Evolutionary conservation across 2,329 filamentous ascomycete genomes (phyloP).

Genomic region (Meredithiella fracta): DNA sequence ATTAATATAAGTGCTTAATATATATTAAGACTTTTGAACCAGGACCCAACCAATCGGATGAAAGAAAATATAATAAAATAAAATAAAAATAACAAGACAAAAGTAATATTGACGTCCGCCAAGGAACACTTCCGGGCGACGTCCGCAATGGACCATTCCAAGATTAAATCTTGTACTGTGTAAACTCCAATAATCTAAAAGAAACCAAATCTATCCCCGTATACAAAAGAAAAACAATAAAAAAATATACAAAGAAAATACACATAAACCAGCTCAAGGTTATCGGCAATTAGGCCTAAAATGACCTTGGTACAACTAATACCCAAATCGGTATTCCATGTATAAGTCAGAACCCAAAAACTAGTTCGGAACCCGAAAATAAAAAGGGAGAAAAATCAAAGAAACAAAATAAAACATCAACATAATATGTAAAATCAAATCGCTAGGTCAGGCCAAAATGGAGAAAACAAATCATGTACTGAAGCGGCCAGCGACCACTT

Average conservation of each 20-base stretch:
- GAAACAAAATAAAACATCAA: background rate
- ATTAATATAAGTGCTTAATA: too few species aligned
- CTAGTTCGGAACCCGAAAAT: background rate
- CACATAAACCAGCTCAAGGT: background rate
- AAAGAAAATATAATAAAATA: background rate
- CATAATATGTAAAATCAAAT: background rate
- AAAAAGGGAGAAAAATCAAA: background rate
- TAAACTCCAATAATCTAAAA: conserved; percentile 8
- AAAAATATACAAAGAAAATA: conserved; percentile 5
- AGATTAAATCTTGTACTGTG: background rate
- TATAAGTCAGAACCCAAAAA: background rate
- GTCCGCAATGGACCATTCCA: too few species aligned
- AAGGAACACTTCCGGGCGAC: too few species aligned
- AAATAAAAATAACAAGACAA: background rate
- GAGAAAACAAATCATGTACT: background rate
- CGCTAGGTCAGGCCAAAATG: background rate
- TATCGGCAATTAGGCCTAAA: background rate
- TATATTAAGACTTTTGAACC: too few species aligned
- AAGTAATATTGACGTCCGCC: too few species aligned
- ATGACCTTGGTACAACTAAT: background rate
- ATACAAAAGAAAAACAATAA: conserved; percentile 14
- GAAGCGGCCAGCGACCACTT: background rate
- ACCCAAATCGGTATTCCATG: background rate
- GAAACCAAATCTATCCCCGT: too few species aligned
- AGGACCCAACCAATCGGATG: too few species aligned